Conservation (phyloP, 768 basidiomycete species). For the Leccinum barrowsii region DNA sequence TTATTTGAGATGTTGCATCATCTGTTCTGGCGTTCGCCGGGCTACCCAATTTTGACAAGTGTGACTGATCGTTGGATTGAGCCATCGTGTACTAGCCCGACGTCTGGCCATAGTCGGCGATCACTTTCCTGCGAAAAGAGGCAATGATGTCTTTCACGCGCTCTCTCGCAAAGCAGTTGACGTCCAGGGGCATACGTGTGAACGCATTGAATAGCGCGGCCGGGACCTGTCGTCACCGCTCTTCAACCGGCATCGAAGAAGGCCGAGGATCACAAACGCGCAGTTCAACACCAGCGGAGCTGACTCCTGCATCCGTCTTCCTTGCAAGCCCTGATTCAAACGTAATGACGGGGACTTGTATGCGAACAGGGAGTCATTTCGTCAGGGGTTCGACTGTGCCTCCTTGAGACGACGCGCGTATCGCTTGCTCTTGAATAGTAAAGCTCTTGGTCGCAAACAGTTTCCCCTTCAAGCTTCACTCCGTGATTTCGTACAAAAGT, state of each 20-base stretch:
- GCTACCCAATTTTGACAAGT: slow-evolving; percentile 25
- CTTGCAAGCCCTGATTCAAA: slow-evolving; percentile 44
- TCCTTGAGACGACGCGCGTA: slow-evolving; percentile 7
- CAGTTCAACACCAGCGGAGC: slow-evolving; percentile 51
- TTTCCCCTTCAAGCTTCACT: slow-evolving; percentile 1
- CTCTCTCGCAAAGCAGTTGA: slow-evolving; percentile 49
- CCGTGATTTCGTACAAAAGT: not conserved
- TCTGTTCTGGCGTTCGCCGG: slow-evolving; percentile 45
- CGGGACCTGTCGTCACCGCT: slow-evolving; percentile 56
- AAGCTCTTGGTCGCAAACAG: not conserved
- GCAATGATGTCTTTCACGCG: slow-evolving; percentile 57
- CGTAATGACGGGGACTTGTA: slow-evolving; percentile 38
- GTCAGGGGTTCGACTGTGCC: not conserved
- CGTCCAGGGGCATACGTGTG: slow-evolving; percentile 55
- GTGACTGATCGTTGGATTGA: not conserved
- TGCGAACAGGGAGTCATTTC: slow-evolving; percentile 23
- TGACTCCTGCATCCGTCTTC: slow-evolving; percentile 52
- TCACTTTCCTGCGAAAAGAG: slow-evolving; percentile 57
- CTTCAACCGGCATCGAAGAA: slow-evolving; percentile 52
- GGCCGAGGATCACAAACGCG: slow-evolving; percentile 45
- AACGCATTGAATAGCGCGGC: slow-evolving; percentile 39
- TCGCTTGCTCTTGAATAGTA: slow-evolving; percentile 12
- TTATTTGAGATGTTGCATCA: too few species aligned
- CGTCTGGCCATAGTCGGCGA: slow-evolving; percentile 32
- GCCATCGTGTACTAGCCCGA: slow-evolving; percentile 3